Conservation (phyloP, 805 yeast genomes). For the Pichia cephalocereana region DNA sequence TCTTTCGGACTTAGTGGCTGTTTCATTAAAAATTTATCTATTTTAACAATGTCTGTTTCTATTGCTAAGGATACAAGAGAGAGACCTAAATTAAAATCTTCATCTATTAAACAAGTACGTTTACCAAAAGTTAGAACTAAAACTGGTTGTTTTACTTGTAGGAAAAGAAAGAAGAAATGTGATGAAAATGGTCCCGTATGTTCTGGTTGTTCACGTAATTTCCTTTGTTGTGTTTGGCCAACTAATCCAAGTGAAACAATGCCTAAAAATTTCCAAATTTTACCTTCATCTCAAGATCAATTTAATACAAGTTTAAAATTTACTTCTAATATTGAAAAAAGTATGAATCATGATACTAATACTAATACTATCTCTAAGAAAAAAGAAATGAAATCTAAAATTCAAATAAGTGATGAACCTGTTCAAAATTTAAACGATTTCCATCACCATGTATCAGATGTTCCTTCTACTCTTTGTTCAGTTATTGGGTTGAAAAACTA, state of each 20-base stretch:
- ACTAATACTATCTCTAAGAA: neutral
- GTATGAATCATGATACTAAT: neutral
- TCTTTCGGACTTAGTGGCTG: neutral
- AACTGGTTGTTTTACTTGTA: slow-evolving; percentile 30
- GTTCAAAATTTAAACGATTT: neutral
- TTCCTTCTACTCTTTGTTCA: slow-evolving; percentile 22
- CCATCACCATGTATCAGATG: slow-evolving; percentile 12
- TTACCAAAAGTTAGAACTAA: slow-evolving; percentile 20
- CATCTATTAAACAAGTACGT: slow-evolving; percentile 1
- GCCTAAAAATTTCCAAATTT: slow-evolving; percentile 19
- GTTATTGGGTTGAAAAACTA: slow-evolving; percentile 19
- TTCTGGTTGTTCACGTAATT: slow-evolving; percentile 28
- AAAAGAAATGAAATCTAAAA: neutral
- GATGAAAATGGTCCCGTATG: slow-evolving; percentile 26
- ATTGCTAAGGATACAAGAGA: neutral
- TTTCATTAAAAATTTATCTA: neutral
- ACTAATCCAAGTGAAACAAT: slow-evolving; percentile 14
- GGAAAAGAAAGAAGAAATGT: slow-evolving; percentile 31
- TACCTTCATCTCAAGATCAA: neutral
- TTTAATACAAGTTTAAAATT: slow-evolving; percentile 1
- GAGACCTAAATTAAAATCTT: neutral
- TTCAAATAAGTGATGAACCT: neutral
- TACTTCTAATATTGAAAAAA: neutral
- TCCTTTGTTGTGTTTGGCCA: slow-evolving; percentile 28
- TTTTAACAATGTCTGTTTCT: neutral